Evolutionary conservation across 331 rosid genomes (phyloP), one percentile per base, ranked within the genome.

Genomic region (Acacia pycnantha): DNA sequence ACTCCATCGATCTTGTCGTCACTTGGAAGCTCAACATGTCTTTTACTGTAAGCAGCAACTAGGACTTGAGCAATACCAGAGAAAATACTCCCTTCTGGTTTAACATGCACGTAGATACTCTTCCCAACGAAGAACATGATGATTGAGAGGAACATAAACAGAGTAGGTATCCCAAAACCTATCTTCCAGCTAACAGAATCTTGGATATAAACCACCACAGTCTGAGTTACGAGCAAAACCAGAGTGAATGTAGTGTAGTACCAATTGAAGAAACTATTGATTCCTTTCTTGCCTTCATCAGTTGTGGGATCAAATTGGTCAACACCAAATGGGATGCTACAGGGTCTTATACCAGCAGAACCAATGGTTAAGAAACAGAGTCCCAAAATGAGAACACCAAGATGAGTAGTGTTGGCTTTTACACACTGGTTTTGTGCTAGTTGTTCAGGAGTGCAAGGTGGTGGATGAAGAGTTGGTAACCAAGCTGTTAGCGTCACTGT

Each of bases 311-410:
- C 89, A 54, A 89, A 89, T 40, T 89, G 94, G 54, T 91, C 92
- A 7, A 89, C 88, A 8, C 97, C 97, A 56, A 95, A 95, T 0
- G 98, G 98, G 4, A 93, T 91, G 47, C 97, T 93, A 48, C 98
- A 95, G 13, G 98, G 97, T 29, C 94, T 75, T n/a, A 95, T 83
- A 13, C 98, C 98, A 0, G 81, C 93, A 1, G 88, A 11, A 3
- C 98, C 98, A 11, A 91, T 76, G 31, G 89, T 78, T 35, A 95
- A 22, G 8, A 91, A 64, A 2, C 87, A 71, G 0, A 95, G 90
- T 4, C 93, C 94, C 56, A 87, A 0, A 18, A 88, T 0, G 15
- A 95, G 22, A 11, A 85, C 35, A 19, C 88, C 90, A 7, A 91
- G 18, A 6, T 95, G 97, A 8, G 44, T 16, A 9, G 12, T 69